Evolutionary conservation across 352 stramenopile genomes (phyloP).

Genomic region (Globisporangium takayamanum): DNA sequence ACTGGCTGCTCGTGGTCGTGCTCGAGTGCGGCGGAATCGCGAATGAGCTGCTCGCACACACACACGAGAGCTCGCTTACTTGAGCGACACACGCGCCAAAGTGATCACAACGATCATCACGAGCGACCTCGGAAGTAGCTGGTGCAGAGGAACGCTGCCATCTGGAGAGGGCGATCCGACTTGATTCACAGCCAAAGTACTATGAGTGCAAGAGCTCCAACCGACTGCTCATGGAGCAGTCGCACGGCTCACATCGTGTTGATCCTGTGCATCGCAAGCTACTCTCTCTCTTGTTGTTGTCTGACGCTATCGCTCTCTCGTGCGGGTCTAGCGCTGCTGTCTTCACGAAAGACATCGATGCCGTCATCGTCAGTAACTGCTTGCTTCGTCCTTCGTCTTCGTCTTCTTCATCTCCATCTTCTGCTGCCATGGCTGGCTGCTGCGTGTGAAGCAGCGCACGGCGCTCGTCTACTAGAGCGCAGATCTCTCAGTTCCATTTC

Average conservation of each 20-base stretch:
- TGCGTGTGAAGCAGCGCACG: slow-evolving; percentile 10
- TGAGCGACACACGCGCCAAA: too few relatives aligned
- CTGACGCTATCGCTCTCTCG: too few relatives aligned
- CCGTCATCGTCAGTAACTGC: background rate
- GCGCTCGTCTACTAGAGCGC: slow-evolving; percentile 15
- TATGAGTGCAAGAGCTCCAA: too few relatives aligned
- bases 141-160: background rate
- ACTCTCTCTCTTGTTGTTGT: too few relatives aligned
- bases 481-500: slow-evolving; percentile 67
- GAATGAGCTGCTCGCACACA: slow-evolving; percentile 2
- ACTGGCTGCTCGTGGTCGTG: background rate
- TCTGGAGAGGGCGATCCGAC: background rate
- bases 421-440: background rate
- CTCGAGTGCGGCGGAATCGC: background rate
- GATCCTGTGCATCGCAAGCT: too few relatives aligned
- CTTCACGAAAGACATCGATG: too few relatives aligned
- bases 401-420: background rate
- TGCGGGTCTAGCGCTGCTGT: too few relatives aligned
- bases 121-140: background rate
- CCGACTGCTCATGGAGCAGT: too few relatives aligned
- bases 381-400: background rate
- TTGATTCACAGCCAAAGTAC: background rate
- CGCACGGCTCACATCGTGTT: too few relatives aligned
- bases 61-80: background rate
- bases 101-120: background rate